Evolutionary conservation across 164 flowering plant genomes (phyloP).

Genomic region (Protea cynaroides): DNA sequence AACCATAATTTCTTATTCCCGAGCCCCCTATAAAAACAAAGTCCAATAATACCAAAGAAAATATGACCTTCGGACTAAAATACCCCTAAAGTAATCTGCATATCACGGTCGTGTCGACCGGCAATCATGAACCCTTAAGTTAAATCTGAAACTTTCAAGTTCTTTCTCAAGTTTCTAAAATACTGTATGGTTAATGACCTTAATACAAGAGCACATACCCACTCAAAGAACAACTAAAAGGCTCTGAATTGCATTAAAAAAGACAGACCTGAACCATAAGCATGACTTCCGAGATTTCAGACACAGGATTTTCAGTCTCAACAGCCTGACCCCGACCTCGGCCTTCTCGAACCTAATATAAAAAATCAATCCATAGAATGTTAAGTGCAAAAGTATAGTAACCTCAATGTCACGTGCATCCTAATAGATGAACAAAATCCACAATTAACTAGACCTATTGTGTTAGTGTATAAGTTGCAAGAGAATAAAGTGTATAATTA

Average conservation of each 20-base stretch:
- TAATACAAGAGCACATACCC: neutral
- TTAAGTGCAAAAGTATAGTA: neutral
- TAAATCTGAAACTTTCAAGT: neutral
- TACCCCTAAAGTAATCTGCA: too few relatives aligned
- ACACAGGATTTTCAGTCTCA: slow-evolving; percentile 34
- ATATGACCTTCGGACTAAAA: too few relatives aligned
- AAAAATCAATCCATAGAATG: slow-evolving; percentile 3
- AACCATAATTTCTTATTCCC: too few relatives aligned
- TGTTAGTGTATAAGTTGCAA: neutral
- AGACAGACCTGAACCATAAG: slow-evolving; percentile 78
- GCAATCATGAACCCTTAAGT: too few relatives aligned
- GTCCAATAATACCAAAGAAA: too few relatives aligned
- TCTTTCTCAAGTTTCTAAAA: neutral
- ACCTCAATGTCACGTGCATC: too few relatives aligned
- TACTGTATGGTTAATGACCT: neutral
- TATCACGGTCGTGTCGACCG: too few relatives aligned
- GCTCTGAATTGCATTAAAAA: neutral
- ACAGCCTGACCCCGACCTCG: slow-evolving; percentile 29
- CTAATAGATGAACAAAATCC: too few relatives aligned
- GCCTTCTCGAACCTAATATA: slow-evolving; percentile 87
- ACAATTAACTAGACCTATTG: neutral
- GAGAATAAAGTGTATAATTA: neutral
- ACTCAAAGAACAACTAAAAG: neutral
- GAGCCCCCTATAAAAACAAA: too few relatives aligned
- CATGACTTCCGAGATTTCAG: slow-evolving; percentile 70